phyloP scores from a whole-genome alignment of 2,329 filamentous ascomycete species.

The Clonostachys sp. region DNA sequence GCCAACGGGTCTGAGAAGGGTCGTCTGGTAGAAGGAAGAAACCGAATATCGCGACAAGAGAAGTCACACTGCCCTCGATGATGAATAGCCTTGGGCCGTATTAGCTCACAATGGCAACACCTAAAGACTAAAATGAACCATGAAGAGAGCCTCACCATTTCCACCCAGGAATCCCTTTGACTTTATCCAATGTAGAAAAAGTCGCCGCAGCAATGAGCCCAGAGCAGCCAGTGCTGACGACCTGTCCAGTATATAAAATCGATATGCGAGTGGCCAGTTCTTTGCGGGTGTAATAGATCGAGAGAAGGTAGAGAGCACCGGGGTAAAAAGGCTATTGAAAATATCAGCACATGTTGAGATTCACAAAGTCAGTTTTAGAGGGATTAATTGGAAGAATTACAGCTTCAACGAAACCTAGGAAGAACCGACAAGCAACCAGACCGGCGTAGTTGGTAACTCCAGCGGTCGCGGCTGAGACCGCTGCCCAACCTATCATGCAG shows the following conservation, averaged over 20 bases:
- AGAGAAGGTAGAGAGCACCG: slow-evolving; percentile 39
- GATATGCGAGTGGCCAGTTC: slow-evolving; percentile 55
- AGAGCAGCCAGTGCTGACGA: slow-evolving; percentile 44
- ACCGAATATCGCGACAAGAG: slow-evolving; percentile 14
- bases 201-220: slow-evolving; percentile 45
- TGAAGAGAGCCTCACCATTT: slow-evolving; percentile 35
- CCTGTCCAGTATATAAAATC: slow-evolving; percentile 52
- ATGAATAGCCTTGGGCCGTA: slow-evolving; percentile 48
- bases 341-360: not conserved
- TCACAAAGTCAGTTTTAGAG: too few species aligned
- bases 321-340: slow-evolving; percentile 35
- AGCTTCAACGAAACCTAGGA: slow-evolving; percentile 37
- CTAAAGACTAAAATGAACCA: slow-evolving; percentile 14
- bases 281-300: slow-evolving; percentile 35
- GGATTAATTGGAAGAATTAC: slow-evolving; percentile 8
- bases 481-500: slow-evolving; percentile 25
- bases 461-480: slow-evolving; percentile 37
- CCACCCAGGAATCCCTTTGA: slow-evolving; percentile 54
- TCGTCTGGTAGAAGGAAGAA: slow-evolving; percentile 23
- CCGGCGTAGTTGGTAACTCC: slow-evolving; percentile 32
- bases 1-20: slow-evolving; percentile 34
- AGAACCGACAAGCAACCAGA: slow-evolving; percentile 41
- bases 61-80: slow-evolving; percentile 48
- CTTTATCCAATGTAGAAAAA: slow-evolving; percentile 33
- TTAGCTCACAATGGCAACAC: slow-evolving; percentile 6